These are phyloP conservation scores for Neocallimastix lanati DNA, from an alignment of 192 early-diverging fungal species.

Conservation along the genomic window DNA sequence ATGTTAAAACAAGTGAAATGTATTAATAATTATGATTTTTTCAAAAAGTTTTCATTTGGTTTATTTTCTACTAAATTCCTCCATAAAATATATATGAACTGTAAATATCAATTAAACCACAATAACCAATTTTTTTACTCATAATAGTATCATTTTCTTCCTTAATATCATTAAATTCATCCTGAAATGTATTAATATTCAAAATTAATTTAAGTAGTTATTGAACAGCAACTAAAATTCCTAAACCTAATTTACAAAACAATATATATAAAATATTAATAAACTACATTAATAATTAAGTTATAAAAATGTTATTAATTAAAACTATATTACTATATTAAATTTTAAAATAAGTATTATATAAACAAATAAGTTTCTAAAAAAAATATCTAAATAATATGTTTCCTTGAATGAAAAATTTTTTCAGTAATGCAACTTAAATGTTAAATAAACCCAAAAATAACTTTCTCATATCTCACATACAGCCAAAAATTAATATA, in stretches of 20 bases:
- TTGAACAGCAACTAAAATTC: neutral
- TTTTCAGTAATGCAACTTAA: neutral
- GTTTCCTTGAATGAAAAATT: neutral
- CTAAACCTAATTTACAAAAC: too few species aligned
- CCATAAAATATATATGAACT: neutral
- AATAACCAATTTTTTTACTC: neutral
- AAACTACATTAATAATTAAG: too few species aligned
- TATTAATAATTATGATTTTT: neutral
- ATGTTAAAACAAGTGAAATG: too few species aligned
- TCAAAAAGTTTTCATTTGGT: neutral
- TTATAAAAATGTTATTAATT: too few species aligned
- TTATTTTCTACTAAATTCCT: neutral
- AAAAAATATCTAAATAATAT: neutral
- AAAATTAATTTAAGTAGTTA: neutral
- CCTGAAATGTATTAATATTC: neutral
- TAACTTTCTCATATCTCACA: constrained; percentile 74
- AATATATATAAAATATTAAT: too few species aligned
- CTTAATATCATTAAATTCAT: neutral
- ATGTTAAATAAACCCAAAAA: constrained; percentile 45
- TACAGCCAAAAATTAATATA: constrained; percentile 20
- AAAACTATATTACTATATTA: too few species aligned
- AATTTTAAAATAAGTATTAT: too few species aligned
- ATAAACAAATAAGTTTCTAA: too few species aligned
- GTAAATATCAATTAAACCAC: neutral
- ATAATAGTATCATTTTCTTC: neutral